Conservation (phyloP, 75 land plant species). For the Gnetum montanum region DNA sequence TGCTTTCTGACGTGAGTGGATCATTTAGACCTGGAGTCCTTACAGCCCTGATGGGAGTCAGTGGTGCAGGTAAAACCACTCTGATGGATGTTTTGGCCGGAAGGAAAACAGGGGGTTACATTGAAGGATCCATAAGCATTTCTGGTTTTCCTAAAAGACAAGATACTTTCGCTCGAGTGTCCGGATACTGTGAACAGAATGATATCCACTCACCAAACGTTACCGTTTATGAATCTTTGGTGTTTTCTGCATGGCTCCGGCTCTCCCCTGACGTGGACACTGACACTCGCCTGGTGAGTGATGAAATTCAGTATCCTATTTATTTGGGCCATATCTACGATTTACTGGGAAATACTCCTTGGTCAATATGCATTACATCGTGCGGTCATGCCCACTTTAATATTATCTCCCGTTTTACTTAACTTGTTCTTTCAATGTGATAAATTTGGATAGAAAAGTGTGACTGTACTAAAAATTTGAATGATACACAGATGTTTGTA, state of each 20-base stretch:
- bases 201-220: constrained; percentile 69
- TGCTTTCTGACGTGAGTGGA: constrained; percentile 59
- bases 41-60: constrained; percentile 66
- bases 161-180: constrained; percentile 56
- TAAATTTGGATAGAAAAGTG: too few species aligned
- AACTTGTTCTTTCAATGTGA: too few species aligned
- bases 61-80: constrained; percentile 74
- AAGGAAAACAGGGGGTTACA: constrained; percentile 69
- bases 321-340: too few species aligned
- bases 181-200: constrained; percentile 70
- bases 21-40: constrained; percentile 70
- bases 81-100: constrained; percentile 74
- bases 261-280: constrained; percentile 29
- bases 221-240: constrained; percentile 58
- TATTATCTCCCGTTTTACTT: too few species aligned
- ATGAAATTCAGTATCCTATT: neutral
- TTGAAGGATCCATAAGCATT: constrained; percentile 47
- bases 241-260: constrained; percentile 62
- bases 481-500: constrained; percentile 29
- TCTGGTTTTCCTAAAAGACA: constrained; percentile 71
- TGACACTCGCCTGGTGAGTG: constrained; percentile 24
- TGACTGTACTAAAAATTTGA: too few species aligned
- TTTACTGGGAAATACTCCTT: too few species aligned
- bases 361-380: too few species aligned
- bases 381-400: too few species aligned